Base-by-base conservation (phyloP, 768 basidiomycete species). In the Boletus rex-veris region DNA sequence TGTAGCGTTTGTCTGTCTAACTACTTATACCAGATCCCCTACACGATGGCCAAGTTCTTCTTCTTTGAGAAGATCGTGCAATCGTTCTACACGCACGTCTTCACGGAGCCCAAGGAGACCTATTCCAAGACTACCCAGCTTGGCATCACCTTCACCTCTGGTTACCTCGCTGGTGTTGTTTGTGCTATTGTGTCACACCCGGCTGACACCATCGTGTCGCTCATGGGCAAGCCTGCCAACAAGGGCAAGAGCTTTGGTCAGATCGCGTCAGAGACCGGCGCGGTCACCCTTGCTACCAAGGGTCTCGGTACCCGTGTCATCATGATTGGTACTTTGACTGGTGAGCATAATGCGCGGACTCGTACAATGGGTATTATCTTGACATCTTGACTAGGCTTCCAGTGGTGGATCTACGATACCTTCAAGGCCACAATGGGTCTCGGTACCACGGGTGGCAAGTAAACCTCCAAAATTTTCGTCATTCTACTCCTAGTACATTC, bases 1-100 rank as follows among this genome's bases (percentile, higher is more conserved):
- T 7, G 18, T 1, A 7, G 18, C 16, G 16, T 38, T n/a, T 6
- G 4, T 4, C n/a, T 16, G 15, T 31, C 9, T 5, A 30, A 15
- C 28, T 16, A 18, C 1, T 19, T n/a, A 9, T 19, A 43, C 30
- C 57, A 96, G 88, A 93, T 96, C 66, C 94, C 94, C 50, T 97
- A 97, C 80, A 97, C 94, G 66, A 95, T 97, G 93, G 93, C 93
- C 79, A 97, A 97, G 76, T 97, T 97, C 84, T 92, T 83, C 83
- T 92, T 91, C 82, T 95, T 86, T 72, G 92, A 94, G 73, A 85
- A 86, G 79, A 88, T 89, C 63, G 90, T 88, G 70, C 79, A 84
- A 66, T 70, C 89, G 63, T 94, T 95, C 79, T 92, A 92, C 74
- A 91, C 88, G 60, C 83, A 89, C 68, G 88, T 92, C 72, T 87